phyloP scores from a whole-genome alignment of 495 filamentous ascomycete species.

The Penicillium bovifimosum region DNA sequence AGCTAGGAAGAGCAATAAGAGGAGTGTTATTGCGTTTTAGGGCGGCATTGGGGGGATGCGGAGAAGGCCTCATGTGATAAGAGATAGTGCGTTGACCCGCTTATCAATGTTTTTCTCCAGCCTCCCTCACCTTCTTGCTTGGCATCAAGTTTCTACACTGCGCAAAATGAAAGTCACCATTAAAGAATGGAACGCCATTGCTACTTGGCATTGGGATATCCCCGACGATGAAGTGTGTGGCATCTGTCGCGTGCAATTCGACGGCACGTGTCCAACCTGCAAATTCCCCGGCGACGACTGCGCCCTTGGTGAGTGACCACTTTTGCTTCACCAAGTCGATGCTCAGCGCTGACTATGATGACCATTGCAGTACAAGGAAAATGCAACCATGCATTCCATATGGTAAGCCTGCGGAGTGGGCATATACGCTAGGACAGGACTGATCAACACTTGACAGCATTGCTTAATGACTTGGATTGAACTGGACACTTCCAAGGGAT shows the following conservation, averaged over 20 bases:
- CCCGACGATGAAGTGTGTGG: conserved; percentile 97
- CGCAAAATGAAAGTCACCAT: conserved; percentile 85
- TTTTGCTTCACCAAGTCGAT: neutral
- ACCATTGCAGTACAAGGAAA: conserved; percentile 71
- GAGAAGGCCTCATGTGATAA: conserved; percentile 32
- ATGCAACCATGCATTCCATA: conserved; percentile 96
- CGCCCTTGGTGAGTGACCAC: conserved; percentile 63
- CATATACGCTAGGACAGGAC: conserved; percentile 1
- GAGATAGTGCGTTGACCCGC: conserved; percentile 6
- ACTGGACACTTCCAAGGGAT: conserved; percentile 85
- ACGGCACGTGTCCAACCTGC: conserved; percentile 95
- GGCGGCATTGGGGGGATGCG: conserved; percentile 9
- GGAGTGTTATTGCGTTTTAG: conserved; percentile 1
- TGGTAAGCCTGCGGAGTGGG: conserved; percentile 53
- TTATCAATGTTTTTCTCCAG: conserved; percentile 12
- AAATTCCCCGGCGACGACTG: conserved; percentile 98
- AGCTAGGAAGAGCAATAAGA: conserved; percentile 2
- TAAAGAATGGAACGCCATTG: conserved; percentile 87
- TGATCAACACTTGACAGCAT: conserved; percentile 51
- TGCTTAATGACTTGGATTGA: conserved; percentile 95
- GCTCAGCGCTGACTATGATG: neutral
- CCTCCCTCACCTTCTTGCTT: neutral
- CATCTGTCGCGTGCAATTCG: conserved; percentile 97
- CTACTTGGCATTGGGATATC: conserved; percentile 96
- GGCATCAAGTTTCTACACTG: neutral